Evolutionary conservation across 495 filamentous ascomycete genomes (phyloP).

Genomic region (Hypoxylon trugodes): DNA sequence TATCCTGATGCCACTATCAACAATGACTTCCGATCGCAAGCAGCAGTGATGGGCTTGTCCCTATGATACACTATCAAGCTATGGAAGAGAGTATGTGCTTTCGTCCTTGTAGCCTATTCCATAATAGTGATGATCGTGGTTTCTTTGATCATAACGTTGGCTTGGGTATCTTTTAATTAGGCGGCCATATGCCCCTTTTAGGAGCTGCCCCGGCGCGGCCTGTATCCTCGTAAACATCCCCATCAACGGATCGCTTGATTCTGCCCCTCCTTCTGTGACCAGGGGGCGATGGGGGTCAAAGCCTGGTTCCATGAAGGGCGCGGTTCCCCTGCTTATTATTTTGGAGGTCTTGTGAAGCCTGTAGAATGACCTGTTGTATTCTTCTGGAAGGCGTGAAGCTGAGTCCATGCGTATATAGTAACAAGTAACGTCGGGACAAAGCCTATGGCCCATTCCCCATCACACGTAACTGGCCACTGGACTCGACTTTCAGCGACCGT

Average conservation of each 20-base stretch:
- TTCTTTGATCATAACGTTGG: background rate
- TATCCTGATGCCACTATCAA: background rate
- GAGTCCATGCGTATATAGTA: background rate
- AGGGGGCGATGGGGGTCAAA: background rate
- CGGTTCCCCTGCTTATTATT: no score
- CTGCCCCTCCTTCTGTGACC: background rate
- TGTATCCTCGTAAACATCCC: background rate
- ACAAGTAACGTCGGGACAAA: background rate
- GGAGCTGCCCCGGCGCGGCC: background rate
- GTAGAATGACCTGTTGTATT: background rate
- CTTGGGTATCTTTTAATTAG: slow-evolving; percentile 4
- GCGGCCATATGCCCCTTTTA: background rate
- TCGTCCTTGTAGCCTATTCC: background rate
- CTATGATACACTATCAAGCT: slow-evolving; percentile 1
- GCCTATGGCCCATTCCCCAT: background rate
- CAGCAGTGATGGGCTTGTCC: slow-evolving; percentile 12
- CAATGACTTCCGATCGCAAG: background rate
- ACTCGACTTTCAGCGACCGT: slow-evolving; percentile 34
- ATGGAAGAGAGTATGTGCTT: background rate
- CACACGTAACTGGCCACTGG: background rate
- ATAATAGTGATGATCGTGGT: background rate
- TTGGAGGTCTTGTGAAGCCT: no score
- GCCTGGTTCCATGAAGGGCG: background rate
- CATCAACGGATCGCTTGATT: background rate
- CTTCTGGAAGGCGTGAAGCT: background rate